Percentiles rank a stretch among this genome's conserved stretches.
Conservation (phyloP, 2,329 filamentous ascomycete species). For the Emergomyces orientalis region DNA sequence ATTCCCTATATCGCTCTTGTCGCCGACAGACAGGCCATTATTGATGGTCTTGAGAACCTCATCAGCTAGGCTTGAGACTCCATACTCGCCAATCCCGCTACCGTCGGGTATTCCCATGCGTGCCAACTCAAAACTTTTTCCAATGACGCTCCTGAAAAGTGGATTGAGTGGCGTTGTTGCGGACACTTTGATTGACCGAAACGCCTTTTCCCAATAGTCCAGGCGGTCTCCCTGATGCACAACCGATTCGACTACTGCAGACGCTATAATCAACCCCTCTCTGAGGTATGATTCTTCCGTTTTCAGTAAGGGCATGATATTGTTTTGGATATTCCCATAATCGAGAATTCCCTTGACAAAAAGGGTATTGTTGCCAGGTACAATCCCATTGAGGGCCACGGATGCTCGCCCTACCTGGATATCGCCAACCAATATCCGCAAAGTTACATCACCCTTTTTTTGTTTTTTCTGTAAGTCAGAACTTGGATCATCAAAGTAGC, state of each 20-base stretch:
- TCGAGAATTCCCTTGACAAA: slow-evolving; percentile 9
- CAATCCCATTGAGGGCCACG: slow-evolving; percentile 5
- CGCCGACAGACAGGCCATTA: not conserved
- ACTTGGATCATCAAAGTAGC: not conserved
- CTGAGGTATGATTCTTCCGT: not conserved
- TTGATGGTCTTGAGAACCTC: not conserved
- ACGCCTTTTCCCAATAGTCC: slow-evolving; percentile 1
- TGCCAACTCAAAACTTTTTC: not conserved
- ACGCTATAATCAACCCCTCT: slow-evolving; percentile 3
- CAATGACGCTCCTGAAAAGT: not conserved
- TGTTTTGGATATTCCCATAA: not conserved
- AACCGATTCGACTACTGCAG: slow-evolving; percentile 1
- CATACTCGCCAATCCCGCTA: not conserved
- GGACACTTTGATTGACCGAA: slow-evolving; percentile 3
- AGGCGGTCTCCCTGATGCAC: slow-evolving; percentile 1
- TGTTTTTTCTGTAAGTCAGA: not conserved
- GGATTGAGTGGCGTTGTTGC: slow-evolving; percentile 4
- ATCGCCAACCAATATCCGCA: not conserved
- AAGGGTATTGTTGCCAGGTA: slow-evolving; percentile 10
- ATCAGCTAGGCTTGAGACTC: not conserved
- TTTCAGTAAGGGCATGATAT: slow-evolving; percentile 1
- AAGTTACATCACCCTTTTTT: slow-evolving; percentile 3
- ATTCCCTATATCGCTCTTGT: not conserved
- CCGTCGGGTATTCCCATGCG: not conserved
- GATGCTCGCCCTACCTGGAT: not conserved